Conservation (phyloP, 805 yeast genomes). For the Metschnikowia kofuensis region DNA sequence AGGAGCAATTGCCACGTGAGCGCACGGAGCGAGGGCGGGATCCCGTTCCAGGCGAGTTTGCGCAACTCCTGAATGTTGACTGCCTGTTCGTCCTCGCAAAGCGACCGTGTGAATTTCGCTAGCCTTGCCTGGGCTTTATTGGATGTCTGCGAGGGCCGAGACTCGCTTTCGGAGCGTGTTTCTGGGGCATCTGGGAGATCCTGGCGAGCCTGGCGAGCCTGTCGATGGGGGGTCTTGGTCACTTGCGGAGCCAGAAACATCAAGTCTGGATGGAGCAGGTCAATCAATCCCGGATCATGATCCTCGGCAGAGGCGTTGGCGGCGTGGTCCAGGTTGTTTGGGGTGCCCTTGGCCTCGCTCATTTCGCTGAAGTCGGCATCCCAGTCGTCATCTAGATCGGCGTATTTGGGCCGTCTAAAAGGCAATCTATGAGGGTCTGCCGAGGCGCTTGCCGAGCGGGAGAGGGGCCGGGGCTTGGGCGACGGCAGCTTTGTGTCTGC, state of each 20-base stretch:
- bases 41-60: slow-evolving; percentile 90
- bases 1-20: slow-evolving; percentile 84
- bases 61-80: slow-evolving; percentile 70
- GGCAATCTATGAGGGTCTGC: slow-evolving; percentile 7
- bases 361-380: slow-evolving; percentile 62
- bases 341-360: slow-evolving; percentile 17
- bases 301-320: not conserved
- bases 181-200: slow-evolving; percentile 18
- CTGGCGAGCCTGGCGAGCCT: slow-evolving; percentile 9
- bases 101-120: slow-evolving; percentile 60
- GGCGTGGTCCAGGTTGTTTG: not conserved
- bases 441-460: slow-evolving; percentile 7
- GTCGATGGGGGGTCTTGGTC: not conserved
- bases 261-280: slow-evolving; percentile 38
- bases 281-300: slow-evolving; percentile 24
- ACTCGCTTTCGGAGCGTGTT: slow-evolving; percentile 21
- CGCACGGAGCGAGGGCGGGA: slow-evolving; percentile 79
- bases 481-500: not conserved
- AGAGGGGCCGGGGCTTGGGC: not conserved
- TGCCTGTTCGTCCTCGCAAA: slow-evolving; percentile 41
- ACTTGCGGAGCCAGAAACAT: slow-evolving; percentile 22
- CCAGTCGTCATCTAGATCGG: slow-evolving; percentile 91
- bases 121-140: slow-evolving; percentile 62
- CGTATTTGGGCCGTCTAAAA: slow-evolving; percentile 34
- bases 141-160: not conserved